These are phyloP conservation scores for Malassezia restricta DNA, from an alignment of 1,284 basidiomycete genomes.

Conservation along the genomic window DNA sequence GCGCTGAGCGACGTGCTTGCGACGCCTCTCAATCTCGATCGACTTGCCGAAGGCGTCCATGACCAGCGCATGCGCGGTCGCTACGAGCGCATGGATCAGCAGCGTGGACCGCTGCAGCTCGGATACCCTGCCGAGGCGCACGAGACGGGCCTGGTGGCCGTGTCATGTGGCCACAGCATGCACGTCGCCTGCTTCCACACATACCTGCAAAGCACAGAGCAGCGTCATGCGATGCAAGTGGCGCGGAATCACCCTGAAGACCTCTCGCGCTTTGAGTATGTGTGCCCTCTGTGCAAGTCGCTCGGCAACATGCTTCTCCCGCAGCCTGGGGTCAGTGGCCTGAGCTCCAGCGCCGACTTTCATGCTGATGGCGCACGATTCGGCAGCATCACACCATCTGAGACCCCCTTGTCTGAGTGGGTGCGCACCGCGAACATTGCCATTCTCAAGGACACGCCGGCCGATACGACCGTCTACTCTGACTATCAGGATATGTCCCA, in stretches of 20 bases:
- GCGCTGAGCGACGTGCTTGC: slow-evolving; percentile 64
- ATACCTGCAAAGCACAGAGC: slow-evolving; percentile 74
- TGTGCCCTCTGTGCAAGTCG: slow-evolving; percentile 96
- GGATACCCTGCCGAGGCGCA: slow-evolving; percentile 35
- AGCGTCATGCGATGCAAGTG: slow-evolving; percentile 75
- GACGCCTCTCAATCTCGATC: slow-evolving; percentile 47
- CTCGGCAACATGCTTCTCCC: slow-evolving; percentile 88
- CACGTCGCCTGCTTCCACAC: slow-evolving; percentile 86
- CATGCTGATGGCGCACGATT: background rate
- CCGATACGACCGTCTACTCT: slow-evolving; percentile 6
- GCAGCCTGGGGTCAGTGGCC: slow-evolving; percentile 49
- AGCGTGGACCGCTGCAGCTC: background rate
- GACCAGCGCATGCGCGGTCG: slow-evolving; percentile 21
- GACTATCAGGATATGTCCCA: slow-evolving; percentile 30
- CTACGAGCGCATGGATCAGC: slow-evolving; percentile 3
- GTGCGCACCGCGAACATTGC: slow-evolving; percentile 45
- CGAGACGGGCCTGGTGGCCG: slow-evolving; percentile 61
- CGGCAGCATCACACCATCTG: slow-evolving; percentile 15
- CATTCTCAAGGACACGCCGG: slow-evolving; percentile 36
- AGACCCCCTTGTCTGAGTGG: slow-evolving; percentile 36
- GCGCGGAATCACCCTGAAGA: slow-evolving; percentile 90
- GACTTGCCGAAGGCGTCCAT: slow-evolving; percentile 16
- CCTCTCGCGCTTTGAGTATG: slow-evolving; percentile 80
- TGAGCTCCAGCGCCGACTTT: background rate
- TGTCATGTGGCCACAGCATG: slow-evolving; percentile 94